Conservation (phyloP, 257 asterid genomes). For the Capsicum pubescens region DNA sequence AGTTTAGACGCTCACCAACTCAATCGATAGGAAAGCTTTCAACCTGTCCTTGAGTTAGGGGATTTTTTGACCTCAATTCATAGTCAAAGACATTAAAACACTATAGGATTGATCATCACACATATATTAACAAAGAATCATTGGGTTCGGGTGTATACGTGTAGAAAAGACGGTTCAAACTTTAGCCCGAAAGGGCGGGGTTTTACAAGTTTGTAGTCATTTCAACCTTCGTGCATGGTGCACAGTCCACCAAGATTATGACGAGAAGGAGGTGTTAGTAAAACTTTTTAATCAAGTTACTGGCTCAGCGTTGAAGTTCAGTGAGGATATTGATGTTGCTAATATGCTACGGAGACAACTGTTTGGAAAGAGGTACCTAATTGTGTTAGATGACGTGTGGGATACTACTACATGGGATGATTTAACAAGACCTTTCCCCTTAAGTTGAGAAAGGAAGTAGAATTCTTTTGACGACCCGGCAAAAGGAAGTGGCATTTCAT, state of each 20-base stretch:
- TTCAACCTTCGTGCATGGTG: slow-evolving; percentile 31
- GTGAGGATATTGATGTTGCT: slow-evolving; percentile 13
- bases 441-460: not conserved
- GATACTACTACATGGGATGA: slow-evolving; percentile 25
- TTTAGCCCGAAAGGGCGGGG: too few species aligned
- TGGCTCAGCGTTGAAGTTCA: not conserved
- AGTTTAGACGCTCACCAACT: too few species aligned
- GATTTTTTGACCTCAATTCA: too few species aligned
- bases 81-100: too few species aligned
- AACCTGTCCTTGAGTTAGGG: too few species aligned
- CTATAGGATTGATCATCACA: too few species aligned
- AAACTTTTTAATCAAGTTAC: not conserved
- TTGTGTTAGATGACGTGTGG: slow-evolving; percentile 41
- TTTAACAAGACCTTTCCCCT: slow-evolving; percentile 15
- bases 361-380: slow-evolving; percentile 22
- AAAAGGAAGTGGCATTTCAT: not conserved
- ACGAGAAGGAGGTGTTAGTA: not conserved
- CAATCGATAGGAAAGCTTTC: too few species aligned
- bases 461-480: slow-evolving; percentile 28
- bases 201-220: not conserved
- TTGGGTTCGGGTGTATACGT: too few species aligned
- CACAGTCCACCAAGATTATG: not conserved
- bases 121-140: too few species aligned
- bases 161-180: too few species aligned
- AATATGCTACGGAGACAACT: slow-evolving; percentile 7